Conservation (phyloP, 176 grass and related monocot genomes). For the Juncus effusus region DNA sequence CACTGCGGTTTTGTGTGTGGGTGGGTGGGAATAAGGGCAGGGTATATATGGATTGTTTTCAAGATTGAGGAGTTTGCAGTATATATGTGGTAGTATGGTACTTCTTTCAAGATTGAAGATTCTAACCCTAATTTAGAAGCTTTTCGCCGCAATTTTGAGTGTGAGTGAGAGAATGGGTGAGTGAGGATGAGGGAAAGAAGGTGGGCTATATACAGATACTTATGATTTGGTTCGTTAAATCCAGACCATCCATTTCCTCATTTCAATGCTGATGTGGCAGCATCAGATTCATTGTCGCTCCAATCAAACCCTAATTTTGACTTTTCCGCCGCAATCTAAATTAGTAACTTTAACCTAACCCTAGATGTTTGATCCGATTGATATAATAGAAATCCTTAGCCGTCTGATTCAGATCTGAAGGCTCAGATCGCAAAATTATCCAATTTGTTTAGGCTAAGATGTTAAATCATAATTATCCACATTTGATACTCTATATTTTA, state of each 20-base stretch:
- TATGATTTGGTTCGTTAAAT: not conserved
- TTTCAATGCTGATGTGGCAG: not conserved
- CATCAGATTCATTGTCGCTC: not conserved
- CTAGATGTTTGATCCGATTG: not conserved
- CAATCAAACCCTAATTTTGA: not conserved
- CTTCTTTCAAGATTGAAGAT: too few species aligned
- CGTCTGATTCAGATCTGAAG: not conserved
- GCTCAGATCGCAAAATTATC: not conserved
- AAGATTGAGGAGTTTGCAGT: too few species aligned
- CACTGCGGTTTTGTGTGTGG: too few species aligned
- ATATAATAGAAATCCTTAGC: not conserved
- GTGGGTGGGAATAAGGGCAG: too few species aligned
- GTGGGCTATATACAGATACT: not conserved
- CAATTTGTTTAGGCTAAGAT: not conserved
- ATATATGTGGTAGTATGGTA: too few species aligned
- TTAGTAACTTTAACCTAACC: not conserved
- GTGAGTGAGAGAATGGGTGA: not conserved
- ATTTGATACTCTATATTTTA: too few species aligned
- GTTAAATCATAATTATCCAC: not conserved
- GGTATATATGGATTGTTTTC: not conserved
- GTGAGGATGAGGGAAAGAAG: not conserved
- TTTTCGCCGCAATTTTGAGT: not conserved
- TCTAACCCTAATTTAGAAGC: not conserved
- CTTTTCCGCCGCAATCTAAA: not conserved
- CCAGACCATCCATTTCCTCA: not conserved